Evolutionary conservation across 2,329 filamentous ascomycete genomes (phyloP), one percentile per base, ranked within the genome.

Genomic region (Chrysoporthe austroafricana): DNA sequence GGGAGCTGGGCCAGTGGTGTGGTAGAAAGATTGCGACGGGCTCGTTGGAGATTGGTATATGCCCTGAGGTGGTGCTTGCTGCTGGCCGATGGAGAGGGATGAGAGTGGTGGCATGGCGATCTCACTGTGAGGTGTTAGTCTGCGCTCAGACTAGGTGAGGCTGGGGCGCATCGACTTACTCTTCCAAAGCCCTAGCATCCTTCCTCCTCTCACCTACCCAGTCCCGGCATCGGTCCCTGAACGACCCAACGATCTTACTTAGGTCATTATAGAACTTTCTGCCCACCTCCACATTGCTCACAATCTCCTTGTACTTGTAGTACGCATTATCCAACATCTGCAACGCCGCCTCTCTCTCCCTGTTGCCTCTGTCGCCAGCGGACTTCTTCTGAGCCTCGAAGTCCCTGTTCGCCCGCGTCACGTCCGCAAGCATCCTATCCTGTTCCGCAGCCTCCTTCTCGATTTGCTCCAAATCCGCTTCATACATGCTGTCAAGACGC

Each of bases 181-280:
- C 86, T 78, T 97, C 94, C 44, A 97, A 78, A 64, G 88, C 87
- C 71, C 90, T 87, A 0, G 94, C 94, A 73, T 98, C 95, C 71
- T 91, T 88, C 62, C 94, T 87, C 63, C 96, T 85, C 75, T 93
- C 88, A 39, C 94, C 90, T 0, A 91, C 91, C 84, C 96, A 98
- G 1, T 85, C 86, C 72, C 89, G 90, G 46, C 92, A 91, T 66
- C 84, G 78, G 72, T 97, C 95, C 21, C 94, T 85, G 77, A 97
- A 98, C 11, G 82, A 82, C 0, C 89, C 90, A 0, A 97, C 92
- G 70, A 98, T 94, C 78, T 91, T 92, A 59, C 91, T 92, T 4
- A 99, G 85, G 75, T 98, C 94, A 73, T 99, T 99, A 82, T 98
- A 99, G 77, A 99, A 99, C 77, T 96, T 97, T 64, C 95, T 85